Evolutionary conservation across 2,329 filamentous ascomycete species (phyloP), one percentile per base, ranked within the genome.

Genomic region (Blastomyces percursus): DNA sequence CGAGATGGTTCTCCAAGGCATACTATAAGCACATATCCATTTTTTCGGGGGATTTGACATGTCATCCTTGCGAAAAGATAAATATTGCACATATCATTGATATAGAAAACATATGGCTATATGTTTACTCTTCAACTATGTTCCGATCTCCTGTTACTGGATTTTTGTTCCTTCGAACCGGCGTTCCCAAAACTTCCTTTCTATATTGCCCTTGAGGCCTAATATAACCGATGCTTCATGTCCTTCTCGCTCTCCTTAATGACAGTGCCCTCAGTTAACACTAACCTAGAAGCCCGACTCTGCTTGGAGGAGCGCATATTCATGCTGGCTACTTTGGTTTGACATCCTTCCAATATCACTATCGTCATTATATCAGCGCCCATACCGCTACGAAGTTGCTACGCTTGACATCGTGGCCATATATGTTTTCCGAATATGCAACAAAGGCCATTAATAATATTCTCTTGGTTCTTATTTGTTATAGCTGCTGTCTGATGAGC

Each of bases 191-290:
- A 56, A 56, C 27, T 24, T 16, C 11, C 12, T 3, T 11, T 56
- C 42, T 50, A 46, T 59, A 50, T 38, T 59, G 40, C 57, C 57
- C 32, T 46, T 48, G 42, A 59, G 42, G 57, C 50, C n/a, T 59
- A 59, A 35, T 59, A 50, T 50, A 50, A 48, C 35, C 1, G 9
- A 59, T 59, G 46, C 12, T 21, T 24, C 16, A 19, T n/a, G 16
- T 54, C 27, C 9, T 56, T 56, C n/a, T 56, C 35, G 19, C 12
- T 2, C 16, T 35, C 9, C 11, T 35, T 35, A 11, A 35, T n/a
- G 21, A 21, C 14, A 2, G 14, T 3, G 32, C 40, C 19, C 30
- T 24, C 14, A 42, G 12, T 12, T 12, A 24, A 30, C 48, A 24
- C 27, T 21, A 51, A 7, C 11, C 11, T 16, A 24, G 3, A 51